Conservation (phyloP, 345 rosid genomes). For the Geranium brycei region DNA sequence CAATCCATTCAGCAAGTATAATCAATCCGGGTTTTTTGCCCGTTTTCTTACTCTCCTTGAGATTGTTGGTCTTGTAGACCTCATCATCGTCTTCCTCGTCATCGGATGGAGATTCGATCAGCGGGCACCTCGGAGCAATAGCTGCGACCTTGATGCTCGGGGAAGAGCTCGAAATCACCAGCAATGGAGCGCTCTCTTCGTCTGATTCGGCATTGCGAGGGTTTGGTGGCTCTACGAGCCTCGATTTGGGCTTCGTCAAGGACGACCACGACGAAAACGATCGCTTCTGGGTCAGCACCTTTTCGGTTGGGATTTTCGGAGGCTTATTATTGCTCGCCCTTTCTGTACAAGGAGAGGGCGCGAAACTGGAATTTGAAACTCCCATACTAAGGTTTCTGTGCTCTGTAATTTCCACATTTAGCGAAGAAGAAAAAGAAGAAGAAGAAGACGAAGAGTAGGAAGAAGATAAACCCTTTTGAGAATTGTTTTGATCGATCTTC, state of each 20-base stretch:
- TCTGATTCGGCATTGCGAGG: background rate
- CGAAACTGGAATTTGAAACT: background rate
- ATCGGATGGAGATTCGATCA: background rate
- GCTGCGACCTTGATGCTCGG: background rate
- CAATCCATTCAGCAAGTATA: conserved; percentile 18
- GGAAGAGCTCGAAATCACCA: background rate
- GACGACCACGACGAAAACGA: background rate
- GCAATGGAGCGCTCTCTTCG: background rate
- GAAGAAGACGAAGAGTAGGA: too few relatives aligned
- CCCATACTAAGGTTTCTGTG: background rate
- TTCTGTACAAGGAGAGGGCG: background rate
- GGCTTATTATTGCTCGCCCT: background rate
- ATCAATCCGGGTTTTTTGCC: conserved; percentile 21
- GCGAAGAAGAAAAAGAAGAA: background rate
- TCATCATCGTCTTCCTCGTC: conserved; percentile 21
- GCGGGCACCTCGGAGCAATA: background rate
- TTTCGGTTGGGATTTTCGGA: background rate
- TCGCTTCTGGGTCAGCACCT: background rate
- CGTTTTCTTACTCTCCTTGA: conserved; percentile 15
- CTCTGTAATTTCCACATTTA: background rate
- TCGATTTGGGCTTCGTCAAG: background rate
- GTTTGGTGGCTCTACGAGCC: background rate
- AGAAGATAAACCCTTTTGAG: background rate
- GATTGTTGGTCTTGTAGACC: conserved; percentile 16
- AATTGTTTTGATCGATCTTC: background rate